Evolutionary conservation across 208 protist genomes (phyloP).

Genomic region (Trypanosoma melophagium): DNA sequence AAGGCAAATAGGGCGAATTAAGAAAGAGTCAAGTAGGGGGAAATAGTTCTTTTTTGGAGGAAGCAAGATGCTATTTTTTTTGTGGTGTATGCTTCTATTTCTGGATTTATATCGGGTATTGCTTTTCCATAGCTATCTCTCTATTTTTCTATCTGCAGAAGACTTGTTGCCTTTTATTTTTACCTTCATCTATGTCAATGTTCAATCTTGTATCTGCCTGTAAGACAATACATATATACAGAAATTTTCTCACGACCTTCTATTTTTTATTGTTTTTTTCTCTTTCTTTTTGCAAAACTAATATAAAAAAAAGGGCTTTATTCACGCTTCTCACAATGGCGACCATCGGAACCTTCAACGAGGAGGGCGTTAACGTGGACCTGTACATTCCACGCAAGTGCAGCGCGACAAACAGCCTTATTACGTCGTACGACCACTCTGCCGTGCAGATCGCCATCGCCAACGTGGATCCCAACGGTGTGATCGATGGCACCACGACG

Average conservation of each 20-base stretch:
- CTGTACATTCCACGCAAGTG: conserved; percentile 97
- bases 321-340: conserved; percentile 38
- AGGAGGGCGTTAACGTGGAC: conserved; percentile 92
- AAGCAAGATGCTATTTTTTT: conserved; percentile 1
- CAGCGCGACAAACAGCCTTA: conserved; percentile 95
- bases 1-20: not conserved
- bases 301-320: not conserved
- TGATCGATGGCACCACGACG: conserved; percentile 90
- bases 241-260: conserved; percentile 2
- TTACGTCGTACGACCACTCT: conserved; percentile 94
- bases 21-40: not conserved
- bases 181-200: conserved; percentile 5
- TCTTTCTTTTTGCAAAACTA: not conserved
- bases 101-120: not conserved
- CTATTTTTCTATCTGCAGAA: no score
- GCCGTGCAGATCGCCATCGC: conserved; percentile 96
- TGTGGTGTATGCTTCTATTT: not conserved
- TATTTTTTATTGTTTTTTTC: conserved; percentile 15
- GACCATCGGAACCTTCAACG: conserved; percentile 91
- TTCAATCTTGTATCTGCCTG: conserved; percentile 19
- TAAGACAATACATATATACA: not conserved
- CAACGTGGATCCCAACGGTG: conserved; percentile 90
- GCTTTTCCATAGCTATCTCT: no score
- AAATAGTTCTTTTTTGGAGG: not conserved
- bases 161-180: no score